Conservation (phyloP, 139 green algal species). For the Desmodesmus armatus region DNA sequence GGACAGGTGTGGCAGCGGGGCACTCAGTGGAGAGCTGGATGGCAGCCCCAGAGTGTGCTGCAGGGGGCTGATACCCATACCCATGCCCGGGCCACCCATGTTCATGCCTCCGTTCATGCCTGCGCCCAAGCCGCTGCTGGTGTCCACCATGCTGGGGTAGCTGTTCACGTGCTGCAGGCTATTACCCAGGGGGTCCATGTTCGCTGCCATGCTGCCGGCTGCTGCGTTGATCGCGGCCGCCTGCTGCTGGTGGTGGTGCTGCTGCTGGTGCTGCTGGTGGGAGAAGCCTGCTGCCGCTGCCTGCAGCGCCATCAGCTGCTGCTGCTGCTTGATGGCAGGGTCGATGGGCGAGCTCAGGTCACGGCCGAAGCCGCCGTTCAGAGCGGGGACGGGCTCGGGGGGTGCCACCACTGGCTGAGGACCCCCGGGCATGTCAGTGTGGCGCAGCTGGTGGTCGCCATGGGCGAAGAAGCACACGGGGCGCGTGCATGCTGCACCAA, state of each 20-base stretch:
- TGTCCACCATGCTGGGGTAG: background rate
- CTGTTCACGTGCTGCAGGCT: too few species aligned
- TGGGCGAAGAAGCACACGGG: constrained; percentile 56
- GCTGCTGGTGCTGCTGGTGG: constrained; percentile 11
- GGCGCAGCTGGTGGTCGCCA: constrained; percentile 35
- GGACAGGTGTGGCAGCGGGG: constrained; percentile 24
- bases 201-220: background rate
- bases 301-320: constrained; percentile 32
- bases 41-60: background rate
- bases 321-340: constrained; percentile 33
- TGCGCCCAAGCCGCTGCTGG: background rate
- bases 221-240: background rate
- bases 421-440: constrained; percentile 40
- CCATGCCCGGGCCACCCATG: background rate
- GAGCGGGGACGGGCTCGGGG: constrained; percentile 25
- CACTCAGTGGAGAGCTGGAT: background rate
- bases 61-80: background rate
- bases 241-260: constrained; percentile 11
- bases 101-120: background rate
- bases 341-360: background rate
- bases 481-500: constrained; percentile 41
- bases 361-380: background rate
- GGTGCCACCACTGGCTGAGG: constrained; percentile 49
- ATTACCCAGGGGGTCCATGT: too few species aligned
- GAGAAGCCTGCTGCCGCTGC: constrained; percentile 18